Percentiles rank a stretch among this genome's conserved stretches.
phyloP scores from a whole-genome alignment of 805 yeast species.

The Ogataea salicorniae region DNA sequence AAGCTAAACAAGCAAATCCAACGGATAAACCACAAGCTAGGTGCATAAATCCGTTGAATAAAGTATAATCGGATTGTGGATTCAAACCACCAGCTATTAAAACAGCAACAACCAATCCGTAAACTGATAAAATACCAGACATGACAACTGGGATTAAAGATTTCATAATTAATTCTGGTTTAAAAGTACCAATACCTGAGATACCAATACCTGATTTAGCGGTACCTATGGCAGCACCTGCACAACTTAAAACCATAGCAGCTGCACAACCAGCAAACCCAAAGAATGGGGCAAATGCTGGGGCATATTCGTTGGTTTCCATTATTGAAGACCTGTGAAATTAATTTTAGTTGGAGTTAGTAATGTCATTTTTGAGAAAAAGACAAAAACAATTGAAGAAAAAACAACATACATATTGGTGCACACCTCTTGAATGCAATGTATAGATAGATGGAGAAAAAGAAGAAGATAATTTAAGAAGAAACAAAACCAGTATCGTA shows the following conservation, averaged over 20 bases:
- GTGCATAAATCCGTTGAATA: slow-evolving; percentile 97
- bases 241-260: slow-evolving; percentile 84
- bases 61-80: slow-evolving; percentile 73
- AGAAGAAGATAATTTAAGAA: too few relatives aligned
- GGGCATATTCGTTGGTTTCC: slow-evolving; percentile 59
- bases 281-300: slow-evolving; percentile 92
- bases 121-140: slow-evolving; percentile 96
- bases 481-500: too few relatives aligned
- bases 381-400: too few relatives aligned
- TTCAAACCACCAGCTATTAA: slow-evolving; percentile 86
- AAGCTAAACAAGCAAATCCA: slow-evolving; percentile 93
- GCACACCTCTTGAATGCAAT: too few relatives aligned
- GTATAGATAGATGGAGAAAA: too few relatives aligned
- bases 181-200: slow-evolving; percentile 95
- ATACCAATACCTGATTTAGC: slow-evolving; percentile 98
- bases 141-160: slow-evolving; percentile 94
- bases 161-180: slow-evolving; percentile 95
- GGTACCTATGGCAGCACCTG: slow-evolving; percentile 99
- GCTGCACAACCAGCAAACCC: slow-evolving; percentile 97
- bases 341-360: not conserved
- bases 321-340: slow-evolving; percentile 14
- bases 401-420: too few relatives aligned
- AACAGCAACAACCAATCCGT: slow-evolving; percentile 95
- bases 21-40: slow-evolving; percentile 93
- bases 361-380: too few relatives aligned